phyloP scores from a whole-genome alignment of 2,329 filamentous ascomycete genomes.

The Fusarium proliferatum region DNA sequence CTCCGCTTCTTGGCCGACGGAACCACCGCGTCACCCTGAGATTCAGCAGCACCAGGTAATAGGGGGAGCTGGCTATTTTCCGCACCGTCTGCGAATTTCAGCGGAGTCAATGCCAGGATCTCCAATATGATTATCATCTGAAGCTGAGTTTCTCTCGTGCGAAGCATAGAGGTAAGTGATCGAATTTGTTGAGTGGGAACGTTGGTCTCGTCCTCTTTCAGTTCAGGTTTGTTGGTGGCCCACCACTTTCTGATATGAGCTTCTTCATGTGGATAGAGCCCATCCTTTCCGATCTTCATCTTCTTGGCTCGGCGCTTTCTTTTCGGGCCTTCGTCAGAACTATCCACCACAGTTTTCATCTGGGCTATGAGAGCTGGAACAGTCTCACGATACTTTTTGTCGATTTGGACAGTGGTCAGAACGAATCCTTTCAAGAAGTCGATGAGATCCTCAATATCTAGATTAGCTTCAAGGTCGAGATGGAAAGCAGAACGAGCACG shows the following conservation, averaged over 20 bases:
- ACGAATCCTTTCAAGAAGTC: conserved; percentile 76
- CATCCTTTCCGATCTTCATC: conserved; percentile 74
- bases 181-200: conserved; percentile 66
- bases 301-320: conserved; percentile 70
- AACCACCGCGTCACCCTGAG: conserved; percentile 45
- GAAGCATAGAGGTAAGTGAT: conserved; percentile 71
- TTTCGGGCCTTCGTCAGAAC: conserved; percentile 59
- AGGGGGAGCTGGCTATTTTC: conserved; percentile 61
- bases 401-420: conserved; percentile 74
- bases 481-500: conserved; percentile 78
- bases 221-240: conserved; percentile 65
- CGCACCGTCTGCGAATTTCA: conserved; percentile 54
- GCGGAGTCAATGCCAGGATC: conserved; percentile 75
- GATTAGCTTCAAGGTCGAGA: conserved; percentile 67
- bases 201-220: conserved; percentile 60
- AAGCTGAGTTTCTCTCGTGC: conserved; percentile 81
- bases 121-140: conserved; percentile 85
- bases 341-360: conserved; percentile 67
- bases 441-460: conserved; percentile 72
- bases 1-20: conserved; percentile 63
- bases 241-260: conserved; percentile 77
- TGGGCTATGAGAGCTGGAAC: conserved; percentile 70
- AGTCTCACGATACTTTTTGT: conserved; percentile 83
- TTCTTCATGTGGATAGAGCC: conserved; percentile 75
- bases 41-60: conserved; percentile 52